Evolutionary conservation across 2,329 filamentous ascomycete species (phyloP).

Genomic region (Ceratocystis smalleyi): DNA sequence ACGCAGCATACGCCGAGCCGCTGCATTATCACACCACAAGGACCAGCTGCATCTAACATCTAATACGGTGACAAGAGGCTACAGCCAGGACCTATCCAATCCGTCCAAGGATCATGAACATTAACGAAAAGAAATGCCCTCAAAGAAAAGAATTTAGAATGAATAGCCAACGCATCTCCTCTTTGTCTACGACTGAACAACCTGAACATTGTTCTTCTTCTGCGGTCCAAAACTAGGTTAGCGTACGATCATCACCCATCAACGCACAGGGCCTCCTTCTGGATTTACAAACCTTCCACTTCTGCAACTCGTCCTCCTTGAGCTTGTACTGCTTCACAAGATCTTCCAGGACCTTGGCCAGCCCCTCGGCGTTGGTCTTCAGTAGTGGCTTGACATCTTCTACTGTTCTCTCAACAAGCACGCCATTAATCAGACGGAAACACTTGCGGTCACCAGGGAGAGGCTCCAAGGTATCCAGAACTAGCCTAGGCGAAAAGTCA

Average conservation of each 20-base stretch:
- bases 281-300: conserved; percentile 68
- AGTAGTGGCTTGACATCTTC: conserved; percentile 81
- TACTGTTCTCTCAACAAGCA: conserved; percentile 85
- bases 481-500: conserved; percentile 46
- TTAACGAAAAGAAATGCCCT: too few species aligned
- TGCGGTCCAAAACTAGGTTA: conserved; percentile 25
- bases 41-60: too few species aligned
- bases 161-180: not conserved
- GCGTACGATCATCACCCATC: not conserved
- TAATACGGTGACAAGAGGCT: too few species aligned
- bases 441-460: conserved; percentile 79
- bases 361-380: conserved; percentile 81
- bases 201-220: conserved; percentile 83
- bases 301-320: conserved; percentile 90
- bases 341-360: conserved; percentile 89
- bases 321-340: conserved; percentile 90
- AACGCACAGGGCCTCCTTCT: not conserved
- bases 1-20: too few species aligned
- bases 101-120: too few species aligned
- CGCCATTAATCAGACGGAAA: conserved; percentile 97
- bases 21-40: too few species aligned
- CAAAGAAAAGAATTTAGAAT: not conserved
- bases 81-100: too few species aligned
- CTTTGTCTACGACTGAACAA: conserved; percentile 53
- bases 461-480: conserved; percentile 78